These are phyloP conservation scores for Perkinsus olseni DNA, from an alignment of 169 alveolate species.

Conservation along the genomic window DNA sequence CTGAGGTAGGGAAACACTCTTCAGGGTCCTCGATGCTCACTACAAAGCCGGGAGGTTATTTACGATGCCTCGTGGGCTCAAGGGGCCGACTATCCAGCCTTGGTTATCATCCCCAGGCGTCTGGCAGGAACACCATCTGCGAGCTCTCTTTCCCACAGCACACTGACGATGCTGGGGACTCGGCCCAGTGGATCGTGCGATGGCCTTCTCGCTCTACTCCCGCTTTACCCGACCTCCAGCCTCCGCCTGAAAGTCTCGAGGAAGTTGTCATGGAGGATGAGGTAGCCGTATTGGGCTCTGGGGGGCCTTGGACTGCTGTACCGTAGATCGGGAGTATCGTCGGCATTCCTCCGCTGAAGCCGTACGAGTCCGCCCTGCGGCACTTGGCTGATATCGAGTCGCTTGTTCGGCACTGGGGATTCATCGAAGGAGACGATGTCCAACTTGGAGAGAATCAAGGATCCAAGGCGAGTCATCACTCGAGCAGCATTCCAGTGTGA, in stretches of 20 bases:
- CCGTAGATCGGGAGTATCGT: neutral
- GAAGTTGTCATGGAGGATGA: neutral
- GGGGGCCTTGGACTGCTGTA: no score
- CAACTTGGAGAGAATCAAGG: neutral
- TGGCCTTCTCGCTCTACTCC: neutral
- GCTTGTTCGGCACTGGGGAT: neutral
- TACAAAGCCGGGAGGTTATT: neutral
- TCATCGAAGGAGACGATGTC: neutral
- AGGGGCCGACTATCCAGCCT: neutral
- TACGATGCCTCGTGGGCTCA: neutral
- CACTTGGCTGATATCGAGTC: neutral
- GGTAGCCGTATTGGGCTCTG: neutral
- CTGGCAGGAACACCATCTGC: neutral
- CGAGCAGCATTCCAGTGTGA: neutral
- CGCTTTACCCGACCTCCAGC: neutral
- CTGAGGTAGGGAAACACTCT: neutral
- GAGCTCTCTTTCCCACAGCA: neutral
- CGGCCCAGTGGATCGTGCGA: neutral
- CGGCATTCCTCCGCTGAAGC: neutral
- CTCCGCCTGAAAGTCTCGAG: neutral
- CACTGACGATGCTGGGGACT: neutral
- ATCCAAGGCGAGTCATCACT: neutral
- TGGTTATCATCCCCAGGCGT: neutral
- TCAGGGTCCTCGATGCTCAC: neutral
- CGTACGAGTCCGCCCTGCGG: neutral